phyloP scores from a whole-genome alignment of 805 yeast species.

The Hanseniaspora lachancei region DNA sequence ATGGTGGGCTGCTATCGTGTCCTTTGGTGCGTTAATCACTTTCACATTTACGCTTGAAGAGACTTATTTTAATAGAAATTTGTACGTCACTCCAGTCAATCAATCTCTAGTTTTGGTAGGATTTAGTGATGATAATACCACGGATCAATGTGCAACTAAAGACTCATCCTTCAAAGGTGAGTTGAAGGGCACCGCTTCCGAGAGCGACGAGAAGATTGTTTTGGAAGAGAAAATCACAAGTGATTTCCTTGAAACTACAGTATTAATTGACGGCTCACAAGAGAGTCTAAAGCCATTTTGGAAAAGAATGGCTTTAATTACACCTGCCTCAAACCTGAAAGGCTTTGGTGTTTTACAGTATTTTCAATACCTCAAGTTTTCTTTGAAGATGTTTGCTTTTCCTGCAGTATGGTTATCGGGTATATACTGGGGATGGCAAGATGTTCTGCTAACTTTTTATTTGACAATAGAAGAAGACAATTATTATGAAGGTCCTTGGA shows the following conservation, averaged over 20 bases:
- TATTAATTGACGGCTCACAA: slow-evolving; percentile 30
- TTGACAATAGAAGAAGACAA: slow-evolving; percentile 58
- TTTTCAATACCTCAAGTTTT: slow-evolving; percentile 35
- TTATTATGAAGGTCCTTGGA: slow-evolving; percentile 54
- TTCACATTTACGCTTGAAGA: slow-evolving; percentile 56
- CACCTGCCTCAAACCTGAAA: slow-evolving; percentile 44
- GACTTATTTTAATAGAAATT: slow-evolving; percentile 47
- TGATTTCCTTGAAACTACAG: background rate
- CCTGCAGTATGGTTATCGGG: slow-evolving; percentile 58
- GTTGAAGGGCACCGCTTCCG: background rate
- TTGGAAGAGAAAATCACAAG: background rate
- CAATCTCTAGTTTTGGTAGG: slow-evolving; percentile 13
- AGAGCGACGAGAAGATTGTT: background rate
- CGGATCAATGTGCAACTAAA: background rate
- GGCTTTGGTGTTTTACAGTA: slow-evolving; percentile 61
- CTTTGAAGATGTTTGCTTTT: slow-evolving; percentile 44
- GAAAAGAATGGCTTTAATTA: slow-evolving; percentile 37
- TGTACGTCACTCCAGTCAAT: slow-evolving; percentile 27
- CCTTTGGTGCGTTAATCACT: slow-evolving; percentile 43
- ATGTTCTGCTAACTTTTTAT: slow-evolving; percentile 62
- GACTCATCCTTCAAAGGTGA: background rate
- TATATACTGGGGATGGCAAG: slow-evolving; percentile 67
- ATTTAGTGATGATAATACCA: background rate
- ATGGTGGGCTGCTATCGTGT: slow-evolving; percentile 51
- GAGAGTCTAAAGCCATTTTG: slow-evolving; percentile 33